phyloP scores from a whole-genome alignment of 768 basidiomycete species.

The Suillus clintonianus region DNA sequence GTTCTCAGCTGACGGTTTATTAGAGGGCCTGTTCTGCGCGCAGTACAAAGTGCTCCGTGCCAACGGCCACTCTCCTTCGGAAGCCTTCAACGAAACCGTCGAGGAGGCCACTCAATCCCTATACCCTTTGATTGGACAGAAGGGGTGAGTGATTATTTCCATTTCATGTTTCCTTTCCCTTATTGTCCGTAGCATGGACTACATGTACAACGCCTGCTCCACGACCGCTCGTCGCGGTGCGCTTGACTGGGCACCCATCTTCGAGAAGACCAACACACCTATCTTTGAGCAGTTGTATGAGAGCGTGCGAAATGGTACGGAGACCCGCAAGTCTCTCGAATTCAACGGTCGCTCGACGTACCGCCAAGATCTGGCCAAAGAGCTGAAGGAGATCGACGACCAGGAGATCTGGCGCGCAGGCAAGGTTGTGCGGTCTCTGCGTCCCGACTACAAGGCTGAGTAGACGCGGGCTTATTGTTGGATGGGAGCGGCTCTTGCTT shows the following conservation, averaged over 20 bases:
- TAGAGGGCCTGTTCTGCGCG: constrained; percentile 97
- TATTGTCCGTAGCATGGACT: constrained; percentile 76
- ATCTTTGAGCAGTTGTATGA: constrained; percentile 95
- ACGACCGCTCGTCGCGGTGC: constrained; percentile 99
- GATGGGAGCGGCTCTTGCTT: not conserved
- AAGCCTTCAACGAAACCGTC: constrained; percentile 99
- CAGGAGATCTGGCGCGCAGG: constrained; percentile 99
- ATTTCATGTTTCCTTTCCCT: not conserved
- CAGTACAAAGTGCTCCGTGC: constrained; percentile 98
- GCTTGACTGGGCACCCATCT: constrained; percentile 97
- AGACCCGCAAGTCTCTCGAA: constrained; percentile 95
- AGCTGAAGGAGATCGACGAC: constrained; percentile 92
- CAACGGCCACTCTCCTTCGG: constrained; percentile 95
- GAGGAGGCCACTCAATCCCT: constrained; percentile 99
- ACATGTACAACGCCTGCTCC: constrained; percentile 99
- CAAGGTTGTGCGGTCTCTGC: constrained; percentile 88
- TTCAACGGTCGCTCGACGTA: constrained; percentile 94
- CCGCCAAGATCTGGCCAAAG: constrained; percentile 88
- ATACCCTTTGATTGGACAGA: constrained; percentile 93
- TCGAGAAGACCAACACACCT: constrained; percentile 92
- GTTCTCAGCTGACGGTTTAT: constrained; percentile 7
- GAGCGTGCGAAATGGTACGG: constrained; percentile 92
- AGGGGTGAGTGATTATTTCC: constrained; percentile 61
- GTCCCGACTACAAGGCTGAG: constrained; percentile 81
- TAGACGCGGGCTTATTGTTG: constrained; percentile 22